Evolutionary conservation across 192 early-diverging fungal species (phyloP).

Genomic region (Dissophora globulifera): DNA sequence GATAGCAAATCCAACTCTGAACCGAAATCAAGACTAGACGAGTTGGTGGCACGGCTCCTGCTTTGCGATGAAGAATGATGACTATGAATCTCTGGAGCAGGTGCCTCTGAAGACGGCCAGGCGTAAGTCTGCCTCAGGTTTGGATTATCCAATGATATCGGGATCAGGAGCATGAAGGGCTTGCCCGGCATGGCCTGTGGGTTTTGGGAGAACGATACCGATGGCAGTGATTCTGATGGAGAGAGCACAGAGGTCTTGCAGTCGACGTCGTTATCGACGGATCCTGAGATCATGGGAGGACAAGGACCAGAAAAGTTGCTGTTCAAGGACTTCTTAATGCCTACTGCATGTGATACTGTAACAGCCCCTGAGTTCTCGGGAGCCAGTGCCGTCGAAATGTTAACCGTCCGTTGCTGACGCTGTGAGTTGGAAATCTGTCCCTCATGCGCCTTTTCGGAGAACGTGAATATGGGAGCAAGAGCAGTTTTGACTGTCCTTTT

Average conservation of each 20-base stretch:
- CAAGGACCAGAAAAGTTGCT: neutral
- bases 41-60: too few species aligned
- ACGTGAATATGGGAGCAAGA: slow-evolving; percentile 19
- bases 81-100: too few species aligned
- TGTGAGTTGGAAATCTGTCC: too few species aligned
- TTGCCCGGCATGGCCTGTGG: neutral
- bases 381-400: too few species aligned
- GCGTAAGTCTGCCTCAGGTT: slow-evolving; percentile 28
- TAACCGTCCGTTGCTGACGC: neutral
- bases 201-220: neutral
- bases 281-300: neutral
- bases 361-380: too few species aligned
- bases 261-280: neutral
- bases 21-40: neutral
- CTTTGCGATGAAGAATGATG: too few species aligned
- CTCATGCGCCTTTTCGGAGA: slow-evolving; percentile 35
- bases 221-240: too few species aligned
- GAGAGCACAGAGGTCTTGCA: neutral
- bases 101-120: slow-evolving; percentile 27
- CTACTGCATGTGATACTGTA: too few species aligned
- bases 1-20: slow-evolving; percentile 20
- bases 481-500: slow-evolving; percentile 15
- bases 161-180: slow-evolving; percentile 38
- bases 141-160: slow-evolving; percentile 14
- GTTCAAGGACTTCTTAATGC: too few species aligned